Conservation (phyloP, 1,139 yeast genomes). For the Scheffersomyces stambukii region DNA sequence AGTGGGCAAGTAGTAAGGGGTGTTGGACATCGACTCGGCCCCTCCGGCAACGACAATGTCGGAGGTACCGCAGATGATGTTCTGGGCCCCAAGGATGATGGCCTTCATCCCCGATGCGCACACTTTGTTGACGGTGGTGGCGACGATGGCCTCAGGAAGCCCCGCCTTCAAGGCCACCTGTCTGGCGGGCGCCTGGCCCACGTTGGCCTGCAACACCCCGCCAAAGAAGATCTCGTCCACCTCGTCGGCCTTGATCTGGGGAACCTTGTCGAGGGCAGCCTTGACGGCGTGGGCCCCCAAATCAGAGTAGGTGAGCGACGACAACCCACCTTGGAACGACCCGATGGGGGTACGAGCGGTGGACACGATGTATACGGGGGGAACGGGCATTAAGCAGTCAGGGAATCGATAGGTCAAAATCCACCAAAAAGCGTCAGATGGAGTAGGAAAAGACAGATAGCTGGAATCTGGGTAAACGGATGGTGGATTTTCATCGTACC, state of each 20-base stretch:
- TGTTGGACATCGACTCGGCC: slow-evolving; percentile 95
- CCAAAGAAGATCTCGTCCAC: slow-evolving; percentile 94
- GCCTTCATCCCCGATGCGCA: slow-evolving; percentile 97
- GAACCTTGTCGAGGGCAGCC: slow-evolving; percentile 80
- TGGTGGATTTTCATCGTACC: too few relatives aligned
- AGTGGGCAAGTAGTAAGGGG: slow-evolving; percentile 86
- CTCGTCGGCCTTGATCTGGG: slow-evolving; percentile 68
- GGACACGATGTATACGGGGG: slow-evolving; percentile 76
- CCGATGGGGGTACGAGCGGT: slow-evolving; percentile 95
- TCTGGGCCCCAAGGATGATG: slow-evolving; percentile 83
- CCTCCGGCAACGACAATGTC: slow-evolving; percentile 96
- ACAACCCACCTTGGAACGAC: slow-evolving; percentile 78
- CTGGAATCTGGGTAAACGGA: too few relatives aligned
- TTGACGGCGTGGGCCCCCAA: slow-evolving; percentile 91
- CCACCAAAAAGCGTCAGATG: too few relatives aligned
- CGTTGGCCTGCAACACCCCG: slow-evolving; percentile 86
- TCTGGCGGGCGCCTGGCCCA: slow-evolving; percentile 97
- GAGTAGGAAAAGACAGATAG: too few relatives aligned
- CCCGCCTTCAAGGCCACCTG: slow-evolving; percentile 95
- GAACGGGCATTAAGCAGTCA: too few relatives aligned
- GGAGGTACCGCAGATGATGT: slow-evolving; percentile 83
- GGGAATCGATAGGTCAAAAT: too few relatives aligned
- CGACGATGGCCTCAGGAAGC: slow-evolving; percentile 68
- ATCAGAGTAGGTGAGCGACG: slow-evolving; percentile 74
- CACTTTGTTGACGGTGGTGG: slow-evolving; percentile 91